Evolutionary conservation across 1,284 basidiomycete species (phyloP), one percentile per base, ranked within the genome.

Genomic region (Macrocystidia cucumis): DNA sequence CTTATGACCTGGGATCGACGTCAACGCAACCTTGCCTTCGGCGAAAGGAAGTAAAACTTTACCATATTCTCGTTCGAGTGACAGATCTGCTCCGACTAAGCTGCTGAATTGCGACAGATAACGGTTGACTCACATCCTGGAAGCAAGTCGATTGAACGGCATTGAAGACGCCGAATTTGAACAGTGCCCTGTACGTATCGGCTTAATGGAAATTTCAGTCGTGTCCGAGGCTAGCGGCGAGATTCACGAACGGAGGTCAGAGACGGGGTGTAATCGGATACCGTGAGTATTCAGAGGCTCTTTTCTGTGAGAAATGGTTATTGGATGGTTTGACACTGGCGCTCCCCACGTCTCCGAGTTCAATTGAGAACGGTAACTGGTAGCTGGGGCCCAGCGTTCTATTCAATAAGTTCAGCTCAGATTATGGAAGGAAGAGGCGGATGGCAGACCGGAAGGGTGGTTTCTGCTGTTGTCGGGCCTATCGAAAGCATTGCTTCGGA

Each of bases 121-220:
- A 39, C 17, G 17, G 20, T 19, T 32, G 23, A 40, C 74, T 39
- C 50, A 90, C 90, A 43, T 71, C 69, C 35, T 88, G 73, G 44
- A 87, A 86, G 48, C 88, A 91, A 20, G 67, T 68, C 6, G 87
- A 90, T 49, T 97, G 92, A 9, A 96, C 77, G 1, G 83, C 80
- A 52, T 97, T 97, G 67, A 96, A 95, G 1, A 82, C 74, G 0
- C 80, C 78, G 45, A 95, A 95, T 47, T 82, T 83, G 71, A 93
- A 96, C 1, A 91, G 62, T 0, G 69, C 62, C 5, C 85, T 74
- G 55, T 85, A 92, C 13, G 78, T 67, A 46, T 92, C 87, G 33
- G 90, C 91, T 93, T 46, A 1, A 38, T 27, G 12, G 11, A 26
- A 42, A 13, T 30, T 29, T 12, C 14, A 27, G 9, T 31, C 29